Evolutionary conservation across 140 eudicot genomes (phyloP).

Genomic region (Erigeron philadelphicus): DNA sequence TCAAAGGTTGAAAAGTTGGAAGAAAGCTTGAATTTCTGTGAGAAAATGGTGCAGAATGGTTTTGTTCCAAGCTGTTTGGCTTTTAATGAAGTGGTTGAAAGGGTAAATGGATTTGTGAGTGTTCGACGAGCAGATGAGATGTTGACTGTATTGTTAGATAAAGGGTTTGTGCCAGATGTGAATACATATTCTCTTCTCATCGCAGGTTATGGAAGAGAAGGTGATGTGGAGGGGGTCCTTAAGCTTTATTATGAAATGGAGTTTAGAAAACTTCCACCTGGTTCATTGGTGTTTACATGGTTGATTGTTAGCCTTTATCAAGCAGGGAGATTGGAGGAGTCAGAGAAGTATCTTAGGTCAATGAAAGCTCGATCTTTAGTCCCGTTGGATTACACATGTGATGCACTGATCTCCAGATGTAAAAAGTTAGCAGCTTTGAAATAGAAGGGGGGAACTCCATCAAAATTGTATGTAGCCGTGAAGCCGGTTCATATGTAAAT

Average conservation of each 20-base stretch:
- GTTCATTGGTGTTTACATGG: slow-evolving; percentile 34
- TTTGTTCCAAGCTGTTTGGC: slow-evolving; percentile 46
- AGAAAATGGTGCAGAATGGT: slow-evolving; percentile 47
- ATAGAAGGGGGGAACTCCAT: neutral
- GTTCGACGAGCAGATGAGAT: slow-evolving; percentile 46
- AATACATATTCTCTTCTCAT: slow-evolving; percentile 47
- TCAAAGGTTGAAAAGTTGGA: slow-evolving; percentile 40
- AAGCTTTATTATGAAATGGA: slow-evolving; percentile 77
- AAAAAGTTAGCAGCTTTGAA: neutral
- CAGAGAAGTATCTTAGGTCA: slow-evolving; percentile 35
- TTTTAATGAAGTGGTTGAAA: slow-evolving; percentile 48
- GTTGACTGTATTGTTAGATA: slow-evolving; percentile 55
- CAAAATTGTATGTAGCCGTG: neutral
- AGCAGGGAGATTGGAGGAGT: slow-evolving; percentile 47
- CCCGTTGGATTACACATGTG: slow-evolving; percentile 28
- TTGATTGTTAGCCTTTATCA: slow-evolving; percentile 33
- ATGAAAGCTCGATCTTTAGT: slow-evolving; percentile 43
- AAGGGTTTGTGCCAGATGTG: slow-evolving; percentile 60
- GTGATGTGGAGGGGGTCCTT: slow-evolving; percentile 47
- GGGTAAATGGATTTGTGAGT: slow-evolving; percentile 39
- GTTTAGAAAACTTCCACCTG: slow-evolving; percentile 49
- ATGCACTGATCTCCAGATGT: slow-evolving; percentile 28
- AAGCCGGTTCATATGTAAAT: neutral
- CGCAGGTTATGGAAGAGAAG: slow-evolving; percentile 52
- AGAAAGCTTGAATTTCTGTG: slow-evolving; percentile 52